Evolutionary conservation across 306 rosid species (phyloP).

Genomic region (Castanea sativa): DNA sequence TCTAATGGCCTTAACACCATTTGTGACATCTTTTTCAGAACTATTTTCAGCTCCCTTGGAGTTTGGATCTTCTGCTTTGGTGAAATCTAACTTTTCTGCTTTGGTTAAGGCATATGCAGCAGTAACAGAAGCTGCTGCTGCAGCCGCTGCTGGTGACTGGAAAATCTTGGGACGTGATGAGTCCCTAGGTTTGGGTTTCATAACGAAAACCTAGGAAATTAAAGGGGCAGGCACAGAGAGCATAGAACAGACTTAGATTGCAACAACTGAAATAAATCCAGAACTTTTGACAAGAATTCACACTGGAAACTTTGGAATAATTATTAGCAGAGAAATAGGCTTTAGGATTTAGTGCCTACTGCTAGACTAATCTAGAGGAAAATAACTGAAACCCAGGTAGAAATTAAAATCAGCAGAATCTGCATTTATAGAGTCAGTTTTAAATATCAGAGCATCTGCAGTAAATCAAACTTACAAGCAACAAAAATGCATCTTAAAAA

Average conservation of each 20-base stretch:
- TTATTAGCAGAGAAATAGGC: not conserved
- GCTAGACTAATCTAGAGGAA: not conserved
- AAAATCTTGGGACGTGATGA: slow-evolving; percentile 71
- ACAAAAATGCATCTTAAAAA: too few species aligned
- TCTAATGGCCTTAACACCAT: slow-evolving; percentile 49
- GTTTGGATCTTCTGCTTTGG: slow-evolving; percentile 38
- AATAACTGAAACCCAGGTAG: not conserved
- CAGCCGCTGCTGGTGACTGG: slow-evolving; percentile 97
- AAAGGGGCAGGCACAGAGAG: slow-evolving; percentile 21
- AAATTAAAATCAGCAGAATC: not conserved
- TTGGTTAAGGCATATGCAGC: slow-evolving; percentile 92
- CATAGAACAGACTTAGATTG: not conserved
- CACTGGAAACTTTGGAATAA: not conserved
- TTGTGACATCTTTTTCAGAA: slow-evolving; percentile 29
- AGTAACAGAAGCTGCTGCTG: slow-evolving; percentile 95
- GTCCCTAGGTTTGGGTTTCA: slow-evolving; percentile 77
- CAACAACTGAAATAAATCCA: not conserved
- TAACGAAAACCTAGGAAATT: slow-evolving; percentile 60
- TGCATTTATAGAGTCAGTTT: not conserved
- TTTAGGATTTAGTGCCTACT: not conserved
- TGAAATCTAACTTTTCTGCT: slow-evolving; percentile 63
- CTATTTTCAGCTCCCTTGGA: slow-evolving; percentile 39
- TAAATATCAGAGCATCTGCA: not conserved
- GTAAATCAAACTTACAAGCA: not conserved
- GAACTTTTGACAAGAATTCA: not conserved